Evolutionary conservation across 2,329 filamentous ascomycete species (phyloP).

Genomic region (Colletotrichum chrysophilum): DNA sequence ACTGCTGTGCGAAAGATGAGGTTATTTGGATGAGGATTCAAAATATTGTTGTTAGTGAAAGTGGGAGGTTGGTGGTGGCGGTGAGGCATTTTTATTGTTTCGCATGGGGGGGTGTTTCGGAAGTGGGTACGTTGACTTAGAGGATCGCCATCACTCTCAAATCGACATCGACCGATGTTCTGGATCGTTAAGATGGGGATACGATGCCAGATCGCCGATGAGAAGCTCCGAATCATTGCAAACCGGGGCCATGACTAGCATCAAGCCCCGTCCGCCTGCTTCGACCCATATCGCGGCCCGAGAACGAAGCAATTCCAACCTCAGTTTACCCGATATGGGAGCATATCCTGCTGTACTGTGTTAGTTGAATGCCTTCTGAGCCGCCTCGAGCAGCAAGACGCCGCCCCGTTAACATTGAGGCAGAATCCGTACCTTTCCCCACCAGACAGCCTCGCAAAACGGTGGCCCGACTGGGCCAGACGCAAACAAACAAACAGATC

Average conservation of each 20-base stretch:
- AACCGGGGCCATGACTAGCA: neutral
- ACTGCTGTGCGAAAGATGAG: too few relatives aligned
- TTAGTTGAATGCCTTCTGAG: neutral
- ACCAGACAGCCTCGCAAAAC: neutral
- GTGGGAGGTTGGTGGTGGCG: too few relatives aligned
- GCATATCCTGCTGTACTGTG: neutral
- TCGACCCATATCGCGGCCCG: neutral
- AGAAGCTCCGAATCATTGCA: neutral
- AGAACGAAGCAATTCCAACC: neutral
- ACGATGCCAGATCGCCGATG: slow-evolving; percentile 9
- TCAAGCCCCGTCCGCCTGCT: neutral
- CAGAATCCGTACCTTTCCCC: neutral
- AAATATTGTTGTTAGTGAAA: too few relatives aligned
- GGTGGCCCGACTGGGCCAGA: neutral
- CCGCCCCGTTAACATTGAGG: neutral
- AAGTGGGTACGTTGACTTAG: too few relatives aligned
- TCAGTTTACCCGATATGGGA: neutral
- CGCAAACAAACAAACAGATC: neutral
- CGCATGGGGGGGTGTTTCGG: too few relatives aligned
- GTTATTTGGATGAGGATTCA: too few relatives aligned
- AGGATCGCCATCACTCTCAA: neutral
- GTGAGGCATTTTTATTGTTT: too few relatives aligned
- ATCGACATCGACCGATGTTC: neutral
- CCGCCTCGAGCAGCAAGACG: neutral
- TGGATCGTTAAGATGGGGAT: neutral